A percentile compares a stretch with the other conserved stretches of the same genome.
phyloP scores from a whole-genome alignment of 176 grass and related monocot genomes.

The Oryza australiensis region DNA sequence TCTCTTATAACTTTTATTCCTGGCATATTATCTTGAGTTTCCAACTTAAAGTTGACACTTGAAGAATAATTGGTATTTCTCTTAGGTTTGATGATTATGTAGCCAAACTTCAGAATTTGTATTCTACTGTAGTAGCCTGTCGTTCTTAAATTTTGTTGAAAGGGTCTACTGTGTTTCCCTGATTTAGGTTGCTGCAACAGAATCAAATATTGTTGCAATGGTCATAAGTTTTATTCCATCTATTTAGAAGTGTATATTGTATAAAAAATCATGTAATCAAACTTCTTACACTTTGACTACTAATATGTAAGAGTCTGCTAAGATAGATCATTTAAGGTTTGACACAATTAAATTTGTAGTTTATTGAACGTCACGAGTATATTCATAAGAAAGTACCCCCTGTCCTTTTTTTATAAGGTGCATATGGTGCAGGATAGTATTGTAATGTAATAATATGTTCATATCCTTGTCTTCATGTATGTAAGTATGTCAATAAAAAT shows the following conservation, averaged over 20 bases:
- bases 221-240: neutral
- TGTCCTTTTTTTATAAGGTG: neutral
- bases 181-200: neutral
- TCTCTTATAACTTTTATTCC: conserved; percentile 24
- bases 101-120: neutral
- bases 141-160: neutral
- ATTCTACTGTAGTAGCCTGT: neutral
- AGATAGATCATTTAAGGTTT: neutral
- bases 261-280: neutral
- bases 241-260: neutral
- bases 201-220: conserved; percentile 6
- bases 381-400: neutral
- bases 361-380: neutral
- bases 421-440: neutral
- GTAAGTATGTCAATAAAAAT: conserved; percentile 13
- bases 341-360: neutral
- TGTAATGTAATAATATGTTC: neutral
- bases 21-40: conserved; percentile 21
- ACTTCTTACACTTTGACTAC: neutral
- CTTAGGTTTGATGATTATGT: neutral
- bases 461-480: neutral
- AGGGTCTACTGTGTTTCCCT: neutral
- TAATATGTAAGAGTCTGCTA: neutral
- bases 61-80: conserved; percentile 1
- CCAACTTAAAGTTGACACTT: neutral